Conservation (phyloP, 2,329 filamentous ascomycete species). For the Aureobasidium subglaciale region DNA sequence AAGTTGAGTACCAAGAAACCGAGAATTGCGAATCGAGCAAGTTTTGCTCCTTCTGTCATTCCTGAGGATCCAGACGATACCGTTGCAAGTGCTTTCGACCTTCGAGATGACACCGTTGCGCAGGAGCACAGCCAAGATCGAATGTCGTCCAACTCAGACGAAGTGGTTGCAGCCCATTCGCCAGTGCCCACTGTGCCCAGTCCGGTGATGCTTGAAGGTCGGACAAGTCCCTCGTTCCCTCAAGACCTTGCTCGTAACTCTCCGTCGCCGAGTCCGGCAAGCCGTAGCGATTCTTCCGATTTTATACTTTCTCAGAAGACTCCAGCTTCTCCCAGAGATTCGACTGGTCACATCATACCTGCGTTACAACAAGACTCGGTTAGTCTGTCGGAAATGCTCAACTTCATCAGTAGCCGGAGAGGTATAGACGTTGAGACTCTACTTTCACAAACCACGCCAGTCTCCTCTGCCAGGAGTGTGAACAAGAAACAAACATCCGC, state of each 20-base stretch:
- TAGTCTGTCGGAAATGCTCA: neutral
- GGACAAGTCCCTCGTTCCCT: neutral
- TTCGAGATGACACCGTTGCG: neutral
- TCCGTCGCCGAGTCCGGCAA: neutral
- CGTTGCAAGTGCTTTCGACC: neutral
- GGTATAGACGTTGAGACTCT: neutral
- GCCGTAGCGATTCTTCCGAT: neutral
- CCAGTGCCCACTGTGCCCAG: neutral
- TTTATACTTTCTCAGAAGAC: neutral
- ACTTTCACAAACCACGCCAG: neutral
- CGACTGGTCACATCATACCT: neutral
- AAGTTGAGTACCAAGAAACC: neutral
- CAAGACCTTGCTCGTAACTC: neutral
- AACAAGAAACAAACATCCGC: neutral
- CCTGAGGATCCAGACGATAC: neutral
- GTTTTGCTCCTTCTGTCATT: constrained; percentile 13
- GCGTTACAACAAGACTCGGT: neutral
- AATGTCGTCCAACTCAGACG: neutral
- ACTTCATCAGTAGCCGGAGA: neutral
- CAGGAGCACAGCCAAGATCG: neutral
- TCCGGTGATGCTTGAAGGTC: neutral
- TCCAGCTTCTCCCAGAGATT: neutral
- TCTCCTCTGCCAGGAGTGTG: neutral
- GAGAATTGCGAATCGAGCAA: neutral
- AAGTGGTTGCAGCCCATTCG: neutral